These are phyloP conservation scores for Prunus yedoensis DNA, from an alignment of 331 rosid species.

Conservation along the genomic window DNA sequence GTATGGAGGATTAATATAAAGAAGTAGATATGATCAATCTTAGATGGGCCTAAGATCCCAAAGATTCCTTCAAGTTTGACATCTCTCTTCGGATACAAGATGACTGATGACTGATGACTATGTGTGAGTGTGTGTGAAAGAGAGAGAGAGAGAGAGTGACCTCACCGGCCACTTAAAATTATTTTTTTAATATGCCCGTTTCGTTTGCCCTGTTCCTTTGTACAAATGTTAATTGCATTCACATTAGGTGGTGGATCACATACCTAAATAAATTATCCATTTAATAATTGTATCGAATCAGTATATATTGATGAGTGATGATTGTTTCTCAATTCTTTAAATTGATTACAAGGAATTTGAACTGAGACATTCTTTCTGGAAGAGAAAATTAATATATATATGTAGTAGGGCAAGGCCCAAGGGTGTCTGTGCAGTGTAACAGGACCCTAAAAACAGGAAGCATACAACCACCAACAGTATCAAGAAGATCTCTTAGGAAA, in stretches of 20 bases:
- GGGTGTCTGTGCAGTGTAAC: background rate
- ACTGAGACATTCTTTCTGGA: background rate
- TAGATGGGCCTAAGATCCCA: constrained; percentile 23
- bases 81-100: constrained; percentile 18
- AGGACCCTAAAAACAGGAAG: background rate
- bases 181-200: constrained; percentile 4
- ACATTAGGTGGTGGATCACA: constrained; percentile 18
- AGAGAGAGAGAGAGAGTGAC: constrained; percentile 32
- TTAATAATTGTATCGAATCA: no score
- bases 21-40: constrained; percentile 31
- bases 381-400: background rate
- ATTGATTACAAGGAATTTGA: background rate
- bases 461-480: constrained; percentile 13
- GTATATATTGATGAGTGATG: background rate
- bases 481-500: constrained; percentile 21
- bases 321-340: background rate
- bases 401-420: background rate
- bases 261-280: background rate
- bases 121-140: background rate
- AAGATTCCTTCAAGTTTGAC: constrained; percentile 31
- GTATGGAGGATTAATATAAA: background rate
- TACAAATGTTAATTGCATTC: constrained; percentile 20
- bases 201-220: constrained; percentile 29
- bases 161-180: constrained; percentile 23
- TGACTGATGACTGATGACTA: background rate